Evolutionary conservation across 768 basidiomycete species (phyloP), one percentile per base, ranked within the genome.

Genomic region (Lactarius indigo): DNA sequence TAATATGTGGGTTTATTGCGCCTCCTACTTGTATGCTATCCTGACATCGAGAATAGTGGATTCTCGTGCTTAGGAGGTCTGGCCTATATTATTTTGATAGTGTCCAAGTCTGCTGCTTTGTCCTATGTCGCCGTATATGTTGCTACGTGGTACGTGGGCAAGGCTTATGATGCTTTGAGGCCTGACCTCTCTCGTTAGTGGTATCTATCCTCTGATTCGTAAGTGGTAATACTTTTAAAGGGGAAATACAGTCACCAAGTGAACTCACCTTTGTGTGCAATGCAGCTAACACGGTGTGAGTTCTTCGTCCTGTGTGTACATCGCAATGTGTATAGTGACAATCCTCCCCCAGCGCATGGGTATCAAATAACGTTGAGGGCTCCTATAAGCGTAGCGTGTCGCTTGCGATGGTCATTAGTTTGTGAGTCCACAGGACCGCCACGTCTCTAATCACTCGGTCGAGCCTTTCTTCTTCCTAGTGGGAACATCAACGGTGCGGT

Each of bases 401-500:
- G 1, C 77, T 91, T 59, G 89, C 83, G 6, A 88, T 90, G 87
- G 81, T 86, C 3, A 87, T 89, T 68, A 81, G 83, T 71, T 84
- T 84, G 85, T 86, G 65, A 70, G 84, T 74, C 31, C n/a, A 15
- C 44, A 47, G 7, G 56, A n/a, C 41, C 26, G 61, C 28, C 39
- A 13, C 20, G 30, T 23, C n/a, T 59, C 13, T 12, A 13, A 12
- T 17, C 13, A 33, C 39, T 50, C 47, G 30, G 31, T 65, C 9
- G 64, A 59, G 59, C 55, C 23, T 31, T 42, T 26, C 28, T 50
- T 23, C 23, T 26, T 52, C 33, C 28, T 64, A 88, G 87, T 69
- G 89, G 88, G 9, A 90, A 90, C 73, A 77, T 90, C 59, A 89
- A 90, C 72, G 89, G 89, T 23, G 88, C 87, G n/a, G 85, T 92